phyloP scores from a whole-genome alignment of 352 stramenopile genomes.

The Globisporangium nagaii region DNA sequence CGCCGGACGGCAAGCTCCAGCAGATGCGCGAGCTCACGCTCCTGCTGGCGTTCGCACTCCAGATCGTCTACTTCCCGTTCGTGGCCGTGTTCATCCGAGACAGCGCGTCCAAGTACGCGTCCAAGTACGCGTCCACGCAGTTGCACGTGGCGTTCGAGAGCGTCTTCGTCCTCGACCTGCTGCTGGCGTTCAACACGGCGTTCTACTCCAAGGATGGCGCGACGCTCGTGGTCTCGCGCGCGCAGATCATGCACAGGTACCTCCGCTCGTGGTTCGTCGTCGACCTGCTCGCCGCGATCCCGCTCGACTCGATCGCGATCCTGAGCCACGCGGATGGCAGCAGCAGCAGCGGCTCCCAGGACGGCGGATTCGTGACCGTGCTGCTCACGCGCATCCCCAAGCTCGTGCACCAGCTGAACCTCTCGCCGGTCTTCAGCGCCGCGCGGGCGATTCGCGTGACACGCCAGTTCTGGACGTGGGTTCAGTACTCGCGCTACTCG shows the following conservation, averaged over 20 bases:
- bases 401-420: not conserved
- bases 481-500: constrained; percentile 11
- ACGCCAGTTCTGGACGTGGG: constrained; percentile 1
- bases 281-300: constrained; percentile 1
- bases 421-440: not conserved
- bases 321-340: not conserved
- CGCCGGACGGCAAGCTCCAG: not conserved
- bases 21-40: not conserved
- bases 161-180: not conserved
- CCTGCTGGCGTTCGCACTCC: not conserved
- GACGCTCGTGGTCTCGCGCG: not conserved
- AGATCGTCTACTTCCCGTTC: constrained; percentile 5
- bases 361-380: not conserved
- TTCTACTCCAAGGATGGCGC: constrained; percentile 7
- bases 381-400: not conserved
- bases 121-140: not conserved
- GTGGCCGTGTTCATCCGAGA: not conserved
- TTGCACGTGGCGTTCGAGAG: not conserved
- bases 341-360: not conserved
- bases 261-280: not conserved
- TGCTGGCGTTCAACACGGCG: constrained; percentile 10
- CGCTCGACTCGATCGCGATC: not conserved
- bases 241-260: constrained; percentile 4
- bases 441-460: not conserved
- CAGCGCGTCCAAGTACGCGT: not conserved